Percentiles rank a stretch among this genome's conserved stretches.
phyloP scores from a whole-genome alignment of 169 alveolate species.

The Eimeria nieschulzi region DNA sequence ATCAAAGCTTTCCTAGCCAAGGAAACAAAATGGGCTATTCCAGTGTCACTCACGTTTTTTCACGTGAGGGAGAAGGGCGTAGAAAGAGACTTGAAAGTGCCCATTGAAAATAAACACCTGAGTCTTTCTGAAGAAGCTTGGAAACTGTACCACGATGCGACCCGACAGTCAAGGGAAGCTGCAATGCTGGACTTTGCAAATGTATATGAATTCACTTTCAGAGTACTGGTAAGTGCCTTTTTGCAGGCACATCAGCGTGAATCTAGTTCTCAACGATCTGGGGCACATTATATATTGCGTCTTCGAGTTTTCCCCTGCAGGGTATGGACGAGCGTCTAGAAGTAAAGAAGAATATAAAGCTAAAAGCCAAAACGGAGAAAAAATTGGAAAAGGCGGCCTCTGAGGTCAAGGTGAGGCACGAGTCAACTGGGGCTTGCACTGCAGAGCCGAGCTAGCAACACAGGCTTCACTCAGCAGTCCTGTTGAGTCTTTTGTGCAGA shows the following conservation, averaged over 20 bases:
- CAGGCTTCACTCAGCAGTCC: neutral
- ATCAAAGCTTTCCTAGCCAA: constrained; percentile 24
- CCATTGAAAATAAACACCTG: neutral
- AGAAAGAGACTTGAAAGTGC: constrained; percentile 39
- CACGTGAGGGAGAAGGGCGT: constrained; percentile 31
- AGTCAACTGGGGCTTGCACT: too few relatives aligned
- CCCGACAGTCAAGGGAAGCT: constrained; percentile 45
- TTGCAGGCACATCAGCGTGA: neutral
- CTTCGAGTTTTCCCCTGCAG: neutral
- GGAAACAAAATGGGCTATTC: constrained; percentile 58
- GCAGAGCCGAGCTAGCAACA: neutral
- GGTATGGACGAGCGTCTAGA: constrained; percentile 55
- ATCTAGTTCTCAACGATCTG: neutral
- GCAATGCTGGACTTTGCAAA: constrained; percentile 56
- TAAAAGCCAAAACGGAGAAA: constrained; percentile 20
- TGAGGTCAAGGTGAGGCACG: neutral
- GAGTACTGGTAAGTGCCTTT: constrained; percentile 38
- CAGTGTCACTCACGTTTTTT: constrained; percentile 27
- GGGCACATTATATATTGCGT: neutral
- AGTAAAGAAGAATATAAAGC: constrained; percentile 30
- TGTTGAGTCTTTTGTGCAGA: neutral
- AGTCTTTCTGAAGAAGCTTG: constrained; percentile 49
- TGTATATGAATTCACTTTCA: constrained; percentile 29
- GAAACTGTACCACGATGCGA: constrained; percentile 33
- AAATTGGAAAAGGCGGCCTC: constrained; percentile 28